These are phyloP conservation scores for Diaporthe batatas DNA, from an alignment of 2,329 filamentous ascomycete genomes.

Conservation along the genomic window DNA sequence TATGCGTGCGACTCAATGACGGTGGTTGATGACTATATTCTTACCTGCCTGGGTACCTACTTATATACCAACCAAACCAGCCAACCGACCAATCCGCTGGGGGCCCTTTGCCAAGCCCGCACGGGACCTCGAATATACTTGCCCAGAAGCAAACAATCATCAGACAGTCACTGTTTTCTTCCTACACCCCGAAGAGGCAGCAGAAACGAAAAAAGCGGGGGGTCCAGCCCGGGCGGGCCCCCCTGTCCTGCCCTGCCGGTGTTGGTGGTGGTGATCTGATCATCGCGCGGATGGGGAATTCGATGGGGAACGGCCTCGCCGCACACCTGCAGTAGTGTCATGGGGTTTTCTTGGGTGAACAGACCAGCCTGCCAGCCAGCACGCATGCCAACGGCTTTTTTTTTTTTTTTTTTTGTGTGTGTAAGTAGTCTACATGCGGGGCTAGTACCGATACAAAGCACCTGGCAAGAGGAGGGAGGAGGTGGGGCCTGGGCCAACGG, in stretches of 20 bases:
- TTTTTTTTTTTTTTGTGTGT: background rate
- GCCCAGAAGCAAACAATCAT: too few species aligned
- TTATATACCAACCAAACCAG: too few species aligned
- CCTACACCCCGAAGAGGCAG: background rate
- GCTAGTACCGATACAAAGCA: background rate
- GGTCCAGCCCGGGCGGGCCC: background rate
- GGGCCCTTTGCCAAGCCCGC: background rate
- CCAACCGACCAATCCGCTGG: too few species aligned
- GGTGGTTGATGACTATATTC: too few species aligned
- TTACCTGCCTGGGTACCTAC: too few species aligned
- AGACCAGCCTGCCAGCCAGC: too few species aligned
- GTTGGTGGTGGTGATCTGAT: slow-evolving; percentile 16
- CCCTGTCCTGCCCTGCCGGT: background rate
- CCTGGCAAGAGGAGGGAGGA: too few species aligned
- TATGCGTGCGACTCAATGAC: too few species aligned
- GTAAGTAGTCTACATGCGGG: background rate
- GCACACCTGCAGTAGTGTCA: slow-evolving; percentile 3
- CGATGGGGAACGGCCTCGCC: background rate
- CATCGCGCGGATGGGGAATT: background rate
- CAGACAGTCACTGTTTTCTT: background rate
- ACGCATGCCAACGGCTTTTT: background rate
- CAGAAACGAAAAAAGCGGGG: background rate
- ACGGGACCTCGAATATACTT: too few species aligned
- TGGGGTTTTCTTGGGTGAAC: background rate
- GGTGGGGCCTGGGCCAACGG: slow-evolving; percentile 6